A percentile compares a stretch with the other conserved stretches of the same genome.
Conservation (phyloP, 805 yeast genomes). For the Yamadazyma takamatsuzukensis region DNA sequence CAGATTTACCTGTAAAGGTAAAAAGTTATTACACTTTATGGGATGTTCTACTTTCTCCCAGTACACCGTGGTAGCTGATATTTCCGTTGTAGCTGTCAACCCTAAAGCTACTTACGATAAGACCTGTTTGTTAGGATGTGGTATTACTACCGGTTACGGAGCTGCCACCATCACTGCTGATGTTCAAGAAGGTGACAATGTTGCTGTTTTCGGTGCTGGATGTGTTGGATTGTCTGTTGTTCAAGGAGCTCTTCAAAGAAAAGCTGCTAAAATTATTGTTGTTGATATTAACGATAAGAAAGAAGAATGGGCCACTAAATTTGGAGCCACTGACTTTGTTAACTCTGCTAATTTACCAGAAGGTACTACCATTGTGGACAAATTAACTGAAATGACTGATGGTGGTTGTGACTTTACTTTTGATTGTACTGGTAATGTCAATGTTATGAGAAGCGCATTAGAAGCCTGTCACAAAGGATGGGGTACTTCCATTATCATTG, state of each 20-base stretch:
- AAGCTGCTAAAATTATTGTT: conserved; percentile 78
- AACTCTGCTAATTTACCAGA: conserved; percentile 77
- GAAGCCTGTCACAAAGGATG: conserved; percentile 99
- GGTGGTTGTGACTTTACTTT: conserved; percentile 97
- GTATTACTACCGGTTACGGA: conserved; percentile 98
- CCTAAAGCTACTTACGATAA: conserved; percentile 79
- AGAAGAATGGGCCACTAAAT: conserved; percentile 78
- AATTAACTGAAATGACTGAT: conserved; percentile 84
- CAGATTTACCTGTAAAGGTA: conserved; percentile 83
- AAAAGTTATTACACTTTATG: conserved; percentile 88
- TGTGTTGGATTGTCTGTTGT: conserved; percentile 95
- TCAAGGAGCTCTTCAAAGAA: conserved; percentile 86
- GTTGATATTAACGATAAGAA: conserved; percentile 84
- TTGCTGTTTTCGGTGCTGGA: conserved; percentile 97
- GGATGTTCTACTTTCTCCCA: conserved; percentile 97
- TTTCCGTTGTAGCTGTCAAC: conserved; percentile 90
- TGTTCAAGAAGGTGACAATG: conserved; percentile 85
- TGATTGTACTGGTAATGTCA: conserved; percentile 96
- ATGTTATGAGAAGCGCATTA: conserved; percentile 93
- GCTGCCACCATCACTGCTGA: conserved; percentile 94
- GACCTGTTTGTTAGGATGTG: conserved; percentile 94
- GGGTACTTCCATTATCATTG: conserved; percentile 94
- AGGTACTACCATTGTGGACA: conserved; percentile 74
- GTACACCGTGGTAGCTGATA: conserved; percentile 97
- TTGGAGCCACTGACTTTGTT: conserved; percentile 94